phyloP scores from a whole-genome alignment of 2,329 filamentous ascomycete species.

The Penicillium hordei region DNA sequence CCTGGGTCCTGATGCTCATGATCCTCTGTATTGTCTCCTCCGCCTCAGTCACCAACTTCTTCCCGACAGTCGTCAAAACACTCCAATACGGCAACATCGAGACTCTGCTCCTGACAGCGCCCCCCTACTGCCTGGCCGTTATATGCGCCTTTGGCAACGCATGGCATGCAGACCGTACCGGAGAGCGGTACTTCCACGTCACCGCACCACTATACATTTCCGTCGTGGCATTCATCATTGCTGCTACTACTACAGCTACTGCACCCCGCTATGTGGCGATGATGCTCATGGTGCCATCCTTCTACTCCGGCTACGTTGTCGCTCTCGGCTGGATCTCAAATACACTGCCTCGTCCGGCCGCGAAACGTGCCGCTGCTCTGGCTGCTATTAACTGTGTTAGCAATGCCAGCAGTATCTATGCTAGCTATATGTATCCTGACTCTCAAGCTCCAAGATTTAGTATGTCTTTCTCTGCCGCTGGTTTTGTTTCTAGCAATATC shows the following conservation, averaged over 20 bases:
- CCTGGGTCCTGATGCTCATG: constrained; percentile 58
- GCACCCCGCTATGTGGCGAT: constrained; percentile 68
- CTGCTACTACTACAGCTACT: constrained; percentile 59
- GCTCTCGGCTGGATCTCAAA: constrained; percentile 73
- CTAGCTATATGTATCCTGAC: constrained; percentile 65
- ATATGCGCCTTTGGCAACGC: constrained; percentile 65
- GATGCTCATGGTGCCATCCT: constrained; percentile 67
- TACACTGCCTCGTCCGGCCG: constrained; percentile 70
- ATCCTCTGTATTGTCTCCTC: constrained; percentile 59
- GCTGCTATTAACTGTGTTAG: constrained; percentile 74
- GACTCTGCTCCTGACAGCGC: constrained; percentile 64
- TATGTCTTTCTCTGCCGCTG: constrained; percentile 38
- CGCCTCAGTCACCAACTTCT: constrained; percentile 66
- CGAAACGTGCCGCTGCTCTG: constrained; percentile 70
- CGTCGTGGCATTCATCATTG: constrained; percentile 66
- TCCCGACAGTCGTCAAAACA: constrained; percentile 68
- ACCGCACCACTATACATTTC: constrained; percentile 61
- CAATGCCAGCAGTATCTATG: constrained; percentile 70
- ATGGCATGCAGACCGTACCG: constrained; percentile 69
- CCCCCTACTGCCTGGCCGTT: constrained; percentile 62
- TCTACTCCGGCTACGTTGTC: constrained; percentile 68
- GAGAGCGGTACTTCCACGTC: constrained; percentile 70
- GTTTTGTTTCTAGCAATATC: constrained; percentile 30
- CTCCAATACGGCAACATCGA: constrained; percentile 62
- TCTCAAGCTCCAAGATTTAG: constrained; percentile 41